Evolutionary conservation across 2,329 filamentous ascomycete species (phyloP), one percentile per base, ranked within the genome.

Genomic region (Colletotrichum sp.): DNA sequence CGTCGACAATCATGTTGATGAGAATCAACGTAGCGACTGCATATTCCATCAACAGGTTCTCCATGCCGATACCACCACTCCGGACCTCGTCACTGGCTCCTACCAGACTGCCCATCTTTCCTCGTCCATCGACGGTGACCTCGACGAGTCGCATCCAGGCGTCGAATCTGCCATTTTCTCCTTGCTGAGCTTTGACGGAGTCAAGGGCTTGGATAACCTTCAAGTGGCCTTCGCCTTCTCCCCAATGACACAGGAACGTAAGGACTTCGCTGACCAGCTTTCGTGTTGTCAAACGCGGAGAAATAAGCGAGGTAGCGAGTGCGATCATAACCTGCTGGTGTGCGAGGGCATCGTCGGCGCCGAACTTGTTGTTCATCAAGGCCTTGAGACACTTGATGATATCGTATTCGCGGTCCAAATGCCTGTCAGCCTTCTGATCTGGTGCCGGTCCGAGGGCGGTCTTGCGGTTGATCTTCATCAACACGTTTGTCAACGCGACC

Each of bases 41-140:
- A 82, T 99, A 99, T 90, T 99, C 97, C 97, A 99, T 99, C 70
- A 99, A 90, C 81, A 98, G 89, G 85, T 99, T 99, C 90, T 99
- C 97, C 93, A 99, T 98, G 83, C 97, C 97, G 82, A 98, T 98
- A 78, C 97, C 97, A 78, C 97, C 97, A 81, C 95, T 98, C 80
- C 97, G 94, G 75, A 98, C 93, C 87, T 99, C 97, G 81, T 99
- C 97, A 82, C 96, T 98, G 36, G 97, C 97, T 78, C 97, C 97
- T 32, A 99, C 97, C 80, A 99, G 89, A 86, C 96, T 98, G 80
- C 97, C 97, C 96, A 99, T 98, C 90, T 99, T 99, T 80, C 97
- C 97, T 82, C 97, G 94, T 52, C 97, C 97, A 85, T 99, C 97
- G 78, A 98, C 93, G 2, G 96, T 99, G 80, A 99, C 96, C 86